Conservation (phyloP, 2,329 filamentous ascomycete genomes). For the Fusarium miscanthi region DNA sequence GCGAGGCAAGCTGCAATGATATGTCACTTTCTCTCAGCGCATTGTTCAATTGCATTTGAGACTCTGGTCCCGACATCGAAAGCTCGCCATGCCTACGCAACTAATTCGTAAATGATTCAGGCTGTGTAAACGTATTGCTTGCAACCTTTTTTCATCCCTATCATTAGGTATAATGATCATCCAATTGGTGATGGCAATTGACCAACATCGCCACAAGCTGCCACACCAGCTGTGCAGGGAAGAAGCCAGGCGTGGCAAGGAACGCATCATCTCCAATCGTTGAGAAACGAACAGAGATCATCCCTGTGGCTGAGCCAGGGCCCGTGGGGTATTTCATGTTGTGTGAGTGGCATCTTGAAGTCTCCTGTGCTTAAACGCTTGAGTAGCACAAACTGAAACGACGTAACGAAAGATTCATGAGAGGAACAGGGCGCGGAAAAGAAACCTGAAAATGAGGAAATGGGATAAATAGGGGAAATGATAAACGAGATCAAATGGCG, state of each 20-base stretch:
- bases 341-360: constrained; percentile 2
- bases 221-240: neutral
- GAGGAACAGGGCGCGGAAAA: neutral
- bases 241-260: neutral
- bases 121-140: neutral
- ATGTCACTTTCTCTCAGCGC: neutral
- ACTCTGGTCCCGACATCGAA: neutral
- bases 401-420: too few species aligned
- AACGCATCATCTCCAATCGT: neutral
- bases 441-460: neutral
- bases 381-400: neutral
- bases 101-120: constrained; percentile 1
- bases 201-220: neutral
- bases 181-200: neutral
- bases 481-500: constrained; percentile 1
- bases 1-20: neutral
- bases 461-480: neutral
- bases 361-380: neutral
- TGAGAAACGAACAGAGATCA: neutral
- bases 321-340: neutral
- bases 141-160: neutral
- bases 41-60: neutral
- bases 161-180: neutral
- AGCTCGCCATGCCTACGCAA: neutral
- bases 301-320: constrained; percentile 1